phyloP scores from a whole-genome alignment of 1,284 basidiomycete species.

The Meira miltonrushii region DNA sequence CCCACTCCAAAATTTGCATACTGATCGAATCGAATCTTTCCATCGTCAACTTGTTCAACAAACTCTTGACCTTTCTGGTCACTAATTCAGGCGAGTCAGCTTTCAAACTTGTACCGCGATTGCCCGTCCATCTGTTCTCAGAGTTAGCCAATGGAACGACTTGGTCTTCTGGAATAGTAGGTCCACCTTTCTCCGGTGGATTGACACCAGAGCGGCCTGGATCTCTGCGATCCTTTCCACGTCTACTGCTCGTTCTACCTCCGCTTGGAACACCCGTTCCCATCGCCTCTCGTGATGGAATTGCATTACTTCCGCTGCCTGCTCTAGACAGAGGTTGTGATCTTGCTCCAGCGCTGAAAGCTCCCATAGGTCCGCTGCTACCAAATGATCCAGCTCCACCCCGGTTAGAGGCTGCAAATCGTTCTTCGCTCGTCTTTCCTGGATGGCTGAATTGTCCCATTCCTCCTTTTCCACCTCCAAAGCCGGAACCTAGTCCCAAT shows the following conservation, averaged over 20 bases:
- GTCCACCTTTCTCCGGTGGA: constrained; percentile 52
- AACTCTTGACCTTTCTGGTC: constrained; percentile 83
- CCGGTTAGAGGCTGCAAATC: constrained; percentile 42
- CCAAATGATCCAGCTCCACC: constrained; percentile 30
- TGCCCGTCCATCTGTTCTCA: constrained; percentile 71
- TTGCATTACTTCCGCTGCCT: constrained; percentile 46
- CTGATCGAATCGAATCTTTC: constrained; percentile 95
- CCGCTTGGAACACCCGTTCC: constrained; percentile 47
- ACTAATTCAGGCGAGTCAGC: constrained; percentile 73
- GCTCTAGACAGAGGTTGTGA: constrained; percentile 46
- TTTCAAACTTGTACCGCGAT: constrained; percentile 24
- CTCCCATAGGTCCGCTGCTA: constrained; percentile 37
- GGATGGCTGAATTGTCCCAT: constrained; percentile 42
- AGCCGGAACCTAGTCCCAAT: constrained; percentile 39
- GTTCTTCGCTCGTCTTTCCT: constrained; percentile 50
- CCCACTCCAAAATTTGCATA: constrained; percentile 85
- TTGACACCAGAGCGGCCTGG: constrained; percentile 34
- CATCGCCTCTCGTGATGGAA: constrained; percentile 51
- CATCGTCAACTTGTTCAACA: constrained; percentile 95
- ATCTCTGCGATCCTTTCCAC: constrained; percentile 43
- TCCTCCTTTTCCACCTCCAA: constrained; percentile 29
- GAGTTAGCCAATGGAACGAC: constrained; percentile 71
- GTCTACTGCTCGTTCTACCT: constrained; percentile 45
- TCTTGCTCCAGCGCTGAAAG: constrained; percentile 44
- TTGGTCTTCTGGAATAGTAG: constrained; percentile 56